Percentiles rank a stretch among this genome's conserved stretches.
Conservation (phyloP, 2,329 filamentous ascomycete genomes). For the Blastomyces parvus region DNA sequence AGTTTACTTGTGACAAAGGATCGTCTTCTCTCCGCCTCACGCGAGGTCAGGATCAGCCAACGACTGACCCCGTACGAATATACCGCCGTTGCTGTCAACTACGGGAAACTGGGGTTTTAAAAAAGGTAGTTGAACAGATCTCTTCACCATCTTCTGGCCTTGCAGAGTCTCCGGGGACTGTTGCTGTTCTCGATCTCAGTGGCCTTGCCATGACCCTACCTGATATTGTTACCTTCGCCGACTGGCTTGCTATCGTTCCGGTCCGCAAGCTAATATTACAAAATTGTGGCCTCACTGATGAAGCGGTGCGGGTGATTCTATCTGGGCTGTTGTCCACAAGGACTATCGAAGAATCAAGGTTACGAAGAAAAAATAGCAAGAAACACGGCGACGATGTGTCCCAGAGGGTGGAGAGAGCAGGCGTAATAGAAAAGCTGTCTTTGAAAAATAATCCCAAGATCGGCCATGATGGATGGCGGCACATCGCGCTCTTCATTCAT, state of each 20-base stretch:
- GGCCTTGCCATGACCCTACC: constrained; percentile 74
- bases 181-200: constrained; percentile 72
- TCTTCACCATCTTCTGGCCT: constrained; percentile 58
- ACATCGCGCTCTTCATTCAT: constrained; percentile 81
- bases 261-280: constrained; percentile 79
- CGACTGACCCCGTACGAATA: constrained; percentile 82
- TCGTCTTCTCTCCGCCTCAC: constrained; percentile 27
- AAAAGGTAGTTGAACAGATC: constrained; percentile 84
- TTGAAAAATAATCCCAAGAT: constrained; percentile 84
- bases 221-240: constrained; percentile 78
- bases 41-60: constrained; percentile 55
- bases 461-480: constrained; percentile 77
- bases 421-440: constrained; percentile 75
- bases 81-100: constrained; percentile 92
- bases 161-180: constrained; percentile 58
- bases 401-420: constrained; percentile 36
- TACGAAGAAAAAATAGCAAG: constrained; percentile 36
- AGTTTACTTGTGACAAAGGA: constrained; percentile 61
- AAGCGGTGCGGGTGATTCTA: constrained; percentile 75
- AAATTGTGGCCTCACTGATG: constrained; percentile 77
- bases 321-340: constrained; percentile 77
- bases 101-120: constrained; percentile 82
- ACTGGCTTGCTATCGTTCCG: constrained; percentile 89
- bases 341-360: constrained; percentile 49
- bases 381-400: constrained; percentile 27